Evolutionary conservation across 345 rosid species (phyloP), one percentile per base, ranked within the genome.

Genomic region (Kandelia obovata): DNA sequence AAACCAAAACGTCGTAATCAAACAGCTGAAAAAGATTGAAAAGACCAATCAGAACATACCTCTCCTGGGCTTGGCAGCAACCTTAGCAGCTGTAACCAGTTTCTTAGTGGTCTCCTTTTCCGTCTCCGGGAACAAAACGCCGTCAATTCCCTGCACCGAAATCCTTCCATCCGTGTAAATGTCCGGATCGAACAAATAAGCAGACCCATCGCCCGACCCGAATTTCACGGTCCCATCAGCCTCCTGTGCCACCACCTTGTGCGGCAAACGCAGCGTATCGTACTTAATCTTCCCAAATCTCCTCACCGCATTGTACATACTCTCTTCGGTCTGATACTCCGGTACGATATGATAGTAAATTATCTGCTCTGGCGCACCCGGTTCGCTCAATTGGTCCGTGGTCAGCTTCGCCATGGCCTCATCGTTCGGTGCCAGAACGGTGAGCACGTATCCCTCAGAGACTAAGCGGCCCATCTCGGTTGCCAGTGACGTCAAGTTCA

Each of bases 361-460:
- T 6, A 95, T 95, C 83, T 92, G 96, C 65, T 95, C 99, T 27
- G 99, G 99, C 32, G 99, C 94, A n/a, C 98, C 97, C 0, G 99
- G 98, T 58, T 96, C 99, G 55, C 97, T 96, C 5, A 96, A 37
- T 74, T 92, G 99, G 76, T 96, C 99, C 6, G 96, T 85, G 1
- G 95, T 89, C 2, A 96, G 81, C 79, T 90, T 96, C 11, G 98
- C 97, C 99, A 96, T 96, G 21, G 99, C 98, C 64, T 96, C 99
- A 7, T 96, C 99, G 52, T 96, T 96, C 1, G 99, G 99, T 1
- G 99, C 98, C 65, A 96, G 75, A 5, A 96, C 98, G 0, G 99
- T 96, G n/a, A 96, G 69, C 26, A 92, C 92, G 60, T 96, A 96
- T 0, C 99, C 99, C 68, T 96, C 99, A 0, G 99, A 96, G 0